Base-by-base conservation (phyloP, 164 flowering plant genomes). In the Protea cynaroides region DNA sequence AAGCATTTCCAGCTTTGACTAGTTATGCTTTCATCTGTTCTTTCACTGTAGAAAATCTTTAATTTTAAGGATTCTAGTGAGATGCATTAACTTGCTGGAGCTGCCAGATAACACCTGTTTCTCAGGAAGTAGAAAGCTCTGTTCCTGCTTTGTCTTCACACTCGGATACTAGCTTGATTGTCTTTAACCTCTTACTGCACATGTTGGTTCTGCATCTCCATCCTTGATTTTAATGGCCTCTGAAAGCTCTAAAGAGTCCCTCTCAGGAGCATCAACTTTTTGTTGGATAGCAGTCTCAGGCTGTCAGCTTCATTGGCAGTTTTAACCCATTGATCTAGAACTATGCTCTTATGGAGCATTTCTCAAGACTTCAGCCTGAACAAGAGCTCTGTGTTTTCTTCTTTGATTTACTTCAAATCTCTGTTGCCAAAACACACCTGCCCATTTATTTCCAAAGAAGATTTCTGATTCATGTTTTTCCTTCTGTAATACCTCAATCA, bases 221-320 rank as follows among this genome's bases (percentile, higher is more conserved):
- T 29, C 34, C 34, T 29, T 29, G 34, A 89, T 85, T 82, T 94
- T 97, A 63, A 88, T 82, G 74, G 34, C 34, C 34, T 29, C 34
- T 29, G 34, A 29, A 29, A 29, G 34, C 34, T 29, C 34, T 5
- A 29, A 29, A 29, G 5, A 3, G 5, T 29, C 5, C 34, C 34
- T 29, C n/a, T 88, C 88, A 50, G 99, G 88, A 60, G 78, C 82
- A 71, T 83, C 74, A 65, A 94, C 96, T 74, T 97, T 82, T 66
- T 79, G 83, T 54, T 84, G 91, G 77, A 89, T 89, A 66, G 96
- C 96, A 67, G 82, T 81, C 76, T n/a, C n/a, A n/a, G n/a, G n/a
- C n/a, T n/a, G n/a, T 89, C 96, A 65, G 96, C 86, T 81, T 94
- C 99, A 77, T 83, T 81, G 51, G 99, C 99, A 65, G 99, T 96